Percentiles rank a stretch among this genome's conserved stretches.
Conservation (phyloP, 371 early-diverging fungal genomes). For the Capniomyces stellatus region DNA sequence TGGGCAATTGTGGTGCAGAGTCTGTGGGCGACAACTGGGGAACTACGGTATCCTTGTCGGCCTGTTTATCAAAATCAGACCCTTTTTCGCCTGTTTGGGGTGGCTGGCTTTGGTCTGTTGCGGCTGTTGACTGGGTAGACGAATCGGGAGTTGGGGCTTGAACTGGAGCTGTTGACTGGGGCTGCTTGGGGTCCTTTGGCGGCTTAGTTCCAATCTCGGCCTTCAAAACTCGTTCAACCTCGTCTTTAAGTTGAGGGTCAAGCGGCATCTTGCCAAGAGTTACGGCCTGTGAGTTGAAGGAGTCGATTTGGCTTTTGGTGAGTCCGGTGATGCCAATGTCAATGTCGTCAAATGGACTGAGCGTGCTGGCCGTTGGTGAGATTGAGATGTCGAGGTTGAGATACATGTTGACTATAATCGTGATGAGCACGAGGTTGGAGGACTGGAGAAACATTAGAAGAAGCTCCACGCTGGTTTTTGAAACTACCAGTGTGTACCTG, state of each 20-base stretch:
- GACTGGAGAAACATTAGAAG: slow-evolving; percentile 87
- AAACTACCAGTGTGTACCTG: too few relatives aligned
- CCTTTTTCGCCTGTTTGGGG: too few relatives aligned
- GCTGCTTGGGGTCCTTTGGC: too few relatives aligned
- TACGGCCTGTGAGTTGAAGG: slow-evolving; percentile 58
- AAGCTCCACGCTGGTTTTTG: slow-evolving; percentile 87
- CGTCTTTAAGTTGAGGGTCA: slow-evolving; percentile 30
- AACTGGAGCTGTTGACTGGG: too few relatives aligned
- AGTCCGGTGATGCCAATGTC: slow-evolving; percentile 62
- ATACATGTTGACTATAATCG: slow-evolving; percentile 89
- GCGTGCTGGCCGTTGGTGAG: background rate
- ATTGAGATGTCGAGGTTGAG: slow-evolving; percentile 43
- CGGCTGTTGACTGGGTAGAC: too few relatives aligned
- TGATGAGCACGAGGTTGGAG: slow-evolving; percentile 64
- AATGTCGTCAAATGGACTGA: slow-evolving; percentile 25
- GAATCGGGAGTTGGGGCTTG: too few relatives aligned
- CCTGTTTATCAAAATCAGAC: too few relatives aligned
- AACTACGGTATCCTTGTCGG: too few relatives aligned
- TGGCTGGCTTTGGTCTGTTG: too few relatives aligned
- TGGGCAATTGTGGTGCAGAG: too few relatives aligned
- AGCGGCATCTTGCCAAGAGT: slow-evolving; percentile 39
- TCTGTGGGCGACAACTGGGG: too few relatives aligned
- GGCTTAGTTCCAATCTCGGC: slow-evolving; percentile 23
- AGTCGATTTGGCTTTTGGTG: slow-evolving; percentile 53
- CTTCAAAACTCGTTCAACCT: slow-evolving; percentile 30